Base-by-base conservation (phyloP, 495 filamentous ascomycete species). In the Annulohypoxylon maeteangense region DNA sequence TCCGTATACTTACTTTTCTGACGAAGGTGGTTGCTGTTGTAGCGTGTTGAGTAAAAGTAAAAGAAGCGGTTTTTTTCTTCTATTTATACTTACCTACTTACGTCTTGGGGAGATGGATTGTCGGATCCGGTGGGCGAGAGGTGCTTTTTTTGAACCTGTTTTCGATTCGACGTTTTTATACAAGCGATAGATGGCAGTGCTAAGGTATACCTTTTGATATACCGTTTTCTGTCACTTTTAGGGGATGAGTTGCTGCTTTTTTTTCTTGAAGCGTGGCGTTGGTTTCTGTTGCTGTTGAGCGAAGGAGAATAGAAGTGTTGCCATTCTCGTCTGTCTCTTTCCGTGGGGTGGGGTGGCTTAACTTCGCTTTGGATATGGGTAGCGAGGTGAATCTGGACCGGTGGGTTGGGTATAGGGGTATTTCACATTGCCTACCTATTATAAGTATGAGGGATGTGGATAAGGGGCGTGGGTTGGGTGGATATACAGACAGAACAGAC, bases 251-350 rank as follows among this genome's bases (percentile, higher is more conserved):
- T 12, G 1, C 22, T 20, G 6, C 42, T 57, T 51, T 11, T 7
- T 3, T 20, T 66, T 57, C 38, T 14, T 58, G 25, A 16, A 10
- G 55, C 65, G 7, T 22, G 64, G 64, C 60, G 63, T 75, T 64
- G 51, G 62, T 42, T 31, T 47, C 48, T 56, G 16, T 47, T 16
- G 23, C 29, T 53, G 16, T 38, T 16, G 8, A 42, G 38, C 6
- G 38, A 18, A 16, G 38, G 12, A 18, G 38, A 16, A 42, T 42
- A 42, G 7, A 36, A 7, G 1, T 11, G 32, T 7, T 7, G 12
- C 3, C 16, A 1, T 12, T 20, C 4, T 44, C n/a, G 12, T 40
- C 36, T 40, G 2, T 44, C n/a, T 44, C 40, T 44, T 44, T 44
- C n/a, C 3, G 16, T 18, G 40, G 36, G 14, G 12, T 11, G 32